phyloP scores from a whole-genome alignment of 2,329 filamentous ascomycete genomes.

The Arthrocladium fulminans region DNA sequence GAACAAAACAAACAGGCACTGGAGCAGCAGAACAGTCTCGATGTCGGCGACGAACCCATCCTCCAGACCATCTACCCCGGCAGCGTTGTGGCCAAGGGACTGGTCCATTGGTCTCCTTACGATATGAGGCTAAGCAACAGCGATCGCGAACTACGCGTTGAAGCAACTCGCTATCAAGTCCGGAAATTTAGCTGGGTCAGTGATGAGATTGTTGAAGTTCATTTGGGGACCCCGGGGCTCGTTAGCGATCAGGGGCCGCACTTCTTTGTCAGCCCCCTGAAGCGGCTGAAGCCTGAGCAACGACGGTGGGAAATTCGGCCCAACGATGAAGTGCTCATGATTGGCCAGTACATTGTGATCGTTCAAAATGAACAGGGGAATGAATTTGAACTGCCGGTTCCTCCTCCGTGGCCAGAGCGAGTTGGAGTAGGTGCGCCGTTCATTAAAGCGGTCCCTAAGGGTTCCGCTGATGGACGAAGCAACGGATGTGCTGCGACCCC shows the following conservation, averaged over 20 bases:
- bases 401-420: too few relatives aligned
- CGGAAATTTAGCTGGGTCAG: slow-evolving; percentile 6
- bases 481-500: too few relatives aligned
- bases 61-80: slow-evolving; percentile 18
- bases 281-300: slow-evolving; percentile 3
- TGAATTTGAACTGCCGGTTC: too few relatives aligned
- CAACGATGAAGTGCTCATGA: slow-evolving; percentile 9
- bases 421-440: too few relatives aligned
- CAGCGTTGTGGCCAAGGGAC: slow-evolving; percentile 6
- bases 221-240: background rate
- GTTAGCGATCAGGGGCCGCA: background rate
- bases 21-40: slow-evolving; percentile 9
- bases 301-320: slow-evolving; percentile 8
- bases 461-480: too few relatives aligned
- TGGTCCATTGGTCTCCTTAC: slow-evolving; percentile 17
- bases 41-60: slow-evolving; percentile 21
- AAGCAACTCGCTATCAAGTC: slow-evolving; percentile 7
- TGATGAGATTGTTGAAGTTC: slow-evolving; percentile 11
- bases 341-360: slow-evolving; percentile 11
- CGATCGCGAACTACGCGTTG: slow-evolving; percentile 9
- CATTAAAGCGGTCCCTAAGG: too few relatives aligned
- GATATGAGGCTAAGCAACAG: slow-evolving; percentile 8
- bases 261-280: slow-evolving; percentile 11
- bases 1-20: slow-evolving; percentile 16
- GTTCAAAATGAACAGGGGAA: too few relatives aligned